Percentiles rank a stretch among this genome's conserved stretches.
phyloP scores from a whole-genome alignment of 2,329 filamentous ascomycete species.

The Trichophyton simii region DNA sequence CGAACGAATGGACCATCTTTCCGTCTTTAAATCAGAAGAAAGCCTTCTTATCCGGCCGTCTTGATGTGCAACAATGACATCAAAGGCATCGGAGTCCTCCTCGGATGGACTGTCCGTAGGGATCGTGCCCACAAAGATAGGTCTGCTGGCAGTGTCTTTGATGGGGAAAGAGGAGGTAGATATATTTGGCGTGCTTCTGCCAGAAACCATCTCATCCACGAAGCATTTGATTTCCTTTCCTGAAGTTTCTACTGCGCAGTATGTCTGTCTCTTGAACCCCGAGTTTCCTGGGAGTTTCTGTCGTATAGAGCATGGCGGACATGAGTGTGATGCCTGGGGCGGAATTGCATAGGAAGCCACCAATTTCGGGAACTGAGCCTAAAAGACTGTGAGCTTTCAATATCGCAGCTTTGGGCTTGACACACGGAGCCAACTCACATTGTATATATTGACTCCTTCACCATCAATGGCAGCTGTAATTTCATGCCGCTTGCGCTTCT shows the following conservation, averaged over 20 bases:
- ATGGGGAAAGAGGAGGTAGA: constrained; percentile 29
- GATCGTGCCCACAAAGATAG: constrained; percentile 29
- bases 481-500: constrained; percentile 51
- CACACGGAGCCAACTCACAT: constrained; percentile 32
- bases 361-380: constrained; percentile 50
- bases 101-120: constrained; percentile 18
- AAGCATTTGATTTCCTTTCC: constrained; percentile 44
- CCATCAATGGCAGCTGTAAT: constrained; percentile 48
- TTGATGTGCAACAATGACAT: constrained; percentile 32
- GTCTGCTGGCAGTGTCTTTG: constrained; percentile 27
- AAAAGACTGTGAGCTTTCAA: constrained; percentile 8
- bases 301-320: constrained; percentile 47
- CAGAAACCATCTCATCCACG: constrained; percentile 34
- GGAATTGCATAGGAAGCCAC: constrained; percentile 50
- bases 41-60: constrained; percentile 33
- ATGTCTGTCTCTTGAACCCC: constrained; percentile 43
- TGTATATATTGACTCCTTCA: constrained; percentile 50
- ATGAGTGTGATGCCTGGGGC: constrained; percentile 45
- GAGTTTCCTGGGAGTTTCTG: constrained; percentile 35
- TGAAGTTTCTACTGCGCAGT: constrained; percentile 38
- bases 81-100: constrained; percentile 22
- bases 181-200: constrained; percentile 24
- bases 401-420: neutral
- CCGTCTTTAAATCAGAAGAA: constrained; percentile 28
- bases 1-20: constrained; percentile 29